A percentile compares a stretch with the other conserved stretches of the same genome.
phyloP scores from a whole-genome alignment of 768 basidiomycete genomes.

The Phanerochaete sordida region DNA sequence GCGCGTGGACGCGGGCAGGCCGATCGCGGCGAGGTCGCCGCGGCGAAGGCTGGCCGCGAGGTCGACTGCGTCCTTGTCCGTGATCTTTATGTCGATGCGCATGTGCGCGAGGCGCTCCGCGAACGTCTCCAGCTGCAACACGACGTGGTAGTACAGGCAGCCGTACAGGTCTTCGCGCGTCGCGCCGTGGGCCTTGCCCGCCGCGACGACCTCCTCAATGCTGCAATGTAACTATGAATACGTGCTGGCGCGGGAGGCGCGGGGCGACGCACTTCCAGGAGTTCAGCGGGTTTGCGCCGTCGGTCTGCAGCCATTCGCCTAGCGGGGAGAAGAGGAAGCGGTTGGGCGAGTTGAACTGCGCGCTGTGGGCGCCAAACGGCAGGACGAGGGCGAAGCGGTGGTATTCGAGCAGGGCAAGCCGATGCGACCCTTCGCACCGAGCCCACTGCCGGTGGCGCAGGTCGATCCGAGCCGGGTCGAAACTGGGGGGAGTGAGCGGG shows the following conservation, averaged over 20 bases:
- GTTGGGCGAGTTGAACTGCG: slow-evolving; percentile 40
- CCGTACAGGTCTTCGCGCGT: slow-evolving; percentile 43
- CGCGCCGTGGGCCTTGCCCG: slow-evolving; percentile 37
- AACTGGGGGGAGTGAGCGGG: neutral
- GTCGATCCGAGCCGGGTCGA: slow-evolving; percentile 37
- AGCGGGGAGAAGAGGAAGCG: slow-evolving; percentile 42
- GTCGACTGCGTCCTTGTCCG: slow-evolving; percentile 34
- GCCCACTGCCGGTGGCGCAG: slow-evolving; percentile 32
- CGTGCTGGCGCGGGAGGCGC: no score
- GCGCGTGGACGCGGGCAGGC: slow-evolving; percentile 20
- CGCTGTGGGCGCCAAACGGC: slow-evolving; percentile 38
- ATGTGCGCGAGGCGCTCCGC: slow-evolving; percentile 31
- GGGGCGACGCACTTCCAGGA: slow-evolving; percentile 49
- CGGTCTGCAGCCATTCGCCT: slow-evolving; percentile 42
- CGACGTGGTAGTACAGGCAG: slow-evolving; percentile 45
- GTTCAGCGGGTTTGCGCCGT: slow-evolving; percentile 41
- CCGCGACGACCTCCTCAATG: slow-evolving; percentile 34
- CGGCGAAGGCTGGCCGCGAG: slow-evolving; percentile 31
- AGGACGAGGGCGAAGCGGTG: slow-evolving; percentile 40
- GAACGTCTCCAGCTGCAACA: slow-evolving; percentile 37
- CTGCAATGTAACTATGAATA: no score
- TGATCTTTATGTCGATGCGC: slow-evolving; percentile 31
- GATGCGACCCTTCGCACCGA: slow-evolving; percentile 41
- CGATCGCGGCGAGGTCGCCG: neutral
- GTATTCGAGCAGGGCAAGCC: slow-evolving; percentile 38